These are phyloP conservation scores for Heritiera fomes DNA, from an alignment of 345 rosid genomes.

Conservation along the genomic window DNA sequence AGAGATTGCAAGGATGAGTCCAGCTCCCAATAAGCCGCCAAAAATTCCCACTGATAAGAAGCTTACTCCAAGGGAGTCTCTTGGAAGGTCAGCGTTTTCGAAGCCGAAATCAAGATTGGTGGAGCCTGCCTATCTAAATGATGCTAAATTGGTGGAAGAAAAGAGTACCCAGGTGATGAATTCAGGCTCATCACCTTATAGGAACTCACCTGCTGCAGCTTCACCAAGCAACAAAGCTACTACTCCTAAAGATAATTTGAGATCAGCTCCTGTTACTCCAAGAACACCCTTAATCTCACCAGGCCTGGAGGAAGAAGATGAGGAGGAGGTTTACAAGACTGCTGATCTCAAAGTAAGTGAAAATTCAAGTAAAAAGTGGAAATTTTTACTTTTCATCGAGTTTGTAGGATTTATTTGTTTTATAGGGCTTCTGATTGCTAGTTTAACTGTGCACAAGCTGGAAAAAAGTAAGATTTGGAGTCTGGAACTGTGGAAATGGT, in stretches of 20 bases:
- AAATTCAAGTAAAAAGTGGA: constrained; percentile 36
- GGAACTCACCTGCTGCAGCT: constrained; percentile 37
- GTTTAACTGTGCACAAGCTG: constrained; percentile 40
- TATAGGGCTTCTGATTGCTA: constrained; percentile 35
- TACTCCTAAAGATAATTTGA: constrained; percentile 34
- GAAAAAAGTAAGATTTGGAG: constrained; percentile 37
- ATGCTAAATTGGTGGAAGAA: constrained; percentile 34
- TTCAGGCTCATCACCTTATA: constrained; percentile 34
- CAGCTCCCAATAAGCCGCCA: constrained; percentile 37
- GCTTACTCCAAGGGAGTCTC: constrained; percentile 31
- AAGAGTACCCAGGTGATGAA: constrained; percentile 14
- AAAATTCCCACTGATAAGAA: constrained; percentile 30
- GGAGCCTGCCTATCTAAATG: constrained; percentile 42
- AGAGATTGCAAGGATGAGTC: constrained; percentile 22
- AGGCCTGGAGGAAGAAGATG: constrained; percentile 37
- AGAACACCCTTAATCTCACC: constrained; percentile 48
- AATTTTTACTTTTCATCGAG: constrained; percentile 32
- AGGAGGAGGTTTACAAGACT: constrained; percentile 47
- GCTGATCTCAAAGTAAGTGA: constrained; percentile 34
- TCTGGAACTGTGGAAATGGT: constrained; percentile 60
- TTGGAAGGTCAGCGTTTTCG: constrained; percentile 42
- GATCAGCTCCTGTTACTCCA: constrained; percentile 47
- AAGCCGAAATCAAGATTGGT: constrained; percentile 63
- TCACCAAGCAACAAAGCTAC: constrained; percentile 27
- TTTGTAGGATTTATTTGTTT: constrained; percentile 29